These are phyloP conservation scores for Penicillium sp. DNA, from an alignment of 2,329 filamentous ascomycete species.

Conservation along the genomic window DNA sequence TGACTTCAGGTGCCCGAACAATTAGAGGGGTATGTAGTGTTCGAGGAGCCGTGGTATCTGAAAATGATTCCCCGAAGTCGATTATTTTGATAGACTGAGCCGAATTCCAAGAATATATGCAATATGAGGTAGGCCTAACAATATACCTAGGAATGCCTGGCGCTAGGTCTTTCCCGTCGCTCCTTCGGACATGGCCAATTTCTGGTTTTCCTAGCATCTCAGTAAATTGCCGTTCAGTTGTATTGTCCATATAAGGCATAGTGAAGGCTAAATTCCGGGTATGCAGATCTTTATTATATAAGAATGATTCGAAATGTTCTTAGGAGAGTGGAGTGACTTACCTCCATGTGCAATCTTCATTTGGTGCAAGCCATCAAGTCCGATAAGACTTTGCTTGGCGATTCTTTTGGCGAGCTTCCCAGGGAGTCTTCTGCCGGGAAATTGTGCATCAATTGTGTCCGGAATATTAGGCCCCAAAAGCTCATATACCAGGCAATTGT, in stretches of 20 bases:
- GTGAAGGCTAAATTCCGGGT: constrained; percentile 32
- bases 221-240: constrained; percentile 22
- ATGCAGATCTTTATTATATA: constrained; percentile 25
- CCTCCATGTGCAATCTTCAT: constrained; percentile 44
- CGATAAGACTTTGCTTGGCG: constrained; percentile 42
- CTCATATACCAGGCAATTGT: constrained; percentile 48
- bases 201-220: constrained; percentile 29
- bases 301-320: constrained; percentile 9
- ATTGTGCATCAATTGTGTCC: constrained; percentile 37
- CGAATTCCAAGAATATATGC: constrained; percentile 13
- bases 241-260: constrained; percentile 14
- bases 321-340: constrained; percentile 11
- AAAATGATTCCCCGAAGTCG: constrained; percentile 44
- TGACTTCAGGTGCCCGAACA: constrained; percentile 41
- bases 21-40: constrained; percentile 37
- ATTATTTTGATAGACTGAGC: constrained; percentile 32
- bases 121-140: constrained; percentile 20
- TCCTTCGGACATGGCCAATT: constrained; percentile 24
- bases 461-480: constrained; percentile 45
- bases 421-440: constrained; percentile 40
- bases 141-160: constrained; percentile 28
- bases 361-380: constrained; percentile 42
- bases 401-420: constrained; percentile 44
- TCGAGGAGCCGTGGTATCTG: constrained; percentile 19
- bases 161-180: constrained; percentile 25